Percentiles rank a stretch among this genome's conserved stretches.
Conservation (phyloP, 2,329 filamentous ascomycete species). For the Penicillium glabrum region DNA sequence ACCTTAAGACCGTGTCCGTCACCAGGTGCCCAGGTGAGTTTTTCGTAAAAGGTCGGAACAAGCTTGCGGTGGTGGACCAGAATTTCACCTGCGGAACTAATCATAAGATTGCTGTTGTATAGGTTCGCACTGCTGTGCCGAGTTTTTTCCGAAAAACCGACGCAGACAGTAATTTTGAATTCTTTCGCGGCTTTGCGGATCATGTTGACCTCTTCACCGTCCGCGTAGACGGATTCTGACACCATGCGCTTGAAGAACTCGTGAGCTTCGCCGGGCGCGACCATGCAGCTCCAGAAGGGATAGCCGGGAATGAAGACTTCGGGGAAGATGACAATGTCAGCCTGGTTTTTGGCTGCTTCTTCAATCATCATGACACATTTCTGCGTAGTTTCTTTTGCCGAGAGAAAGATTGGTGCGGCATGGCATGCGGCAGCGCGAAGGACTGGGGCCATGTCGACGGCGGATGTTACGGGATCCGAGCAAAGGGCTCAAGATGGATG, state of each 20-base stretch:
- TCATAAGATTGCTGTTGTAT: constrained; percentile 55
- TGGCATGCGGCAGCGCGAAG: constrained; percentile 25
- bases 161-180: constrained; percentile 42
- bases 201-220: constrained; percentile 48
- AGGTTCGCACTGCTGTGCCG: constrained; percentile 47
- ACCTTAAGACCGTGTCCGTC: constrained; percentile 53
- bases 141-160: constrained; percentile 53
- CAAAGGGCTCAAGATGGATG: too few relatives aligned
- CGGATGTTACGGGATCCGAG: too few relatives aligned
- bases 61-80: constrained; percentile 56
- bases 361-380: constrained; percentile 51
- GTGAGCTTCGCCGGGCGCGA: constrained; percentile 53
- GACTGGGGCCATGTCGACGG: background rate
- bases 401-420: constrained; percentile 49
- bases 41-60: constrained; percentile 59
- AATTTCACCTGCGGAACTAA: constrained; percentile 46
- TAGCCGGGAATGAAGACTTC: constrained; percentile 57
- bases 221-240: constrained; percentile 45
- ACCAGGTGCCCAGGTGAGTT: constrained; percentile 54
- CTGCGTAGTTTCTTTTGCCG: constrained; percentile 45
- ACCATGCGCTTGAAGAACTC: constrained; percentile 50
- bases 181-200: constrained; percentile 43
- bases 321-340: constrained; percentile 55
- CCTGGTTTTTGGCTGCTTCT: constrained; percentile 43
- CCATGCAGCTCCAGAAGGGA: constrained; percentile 52